Percentiles rank a stretch among this genome's conserved stretches.
Evolutionary conservation across 2,329 filamentous ascomycete genomes (phyloP).

Genomic region (Coniochaeta sp.): DNA sequence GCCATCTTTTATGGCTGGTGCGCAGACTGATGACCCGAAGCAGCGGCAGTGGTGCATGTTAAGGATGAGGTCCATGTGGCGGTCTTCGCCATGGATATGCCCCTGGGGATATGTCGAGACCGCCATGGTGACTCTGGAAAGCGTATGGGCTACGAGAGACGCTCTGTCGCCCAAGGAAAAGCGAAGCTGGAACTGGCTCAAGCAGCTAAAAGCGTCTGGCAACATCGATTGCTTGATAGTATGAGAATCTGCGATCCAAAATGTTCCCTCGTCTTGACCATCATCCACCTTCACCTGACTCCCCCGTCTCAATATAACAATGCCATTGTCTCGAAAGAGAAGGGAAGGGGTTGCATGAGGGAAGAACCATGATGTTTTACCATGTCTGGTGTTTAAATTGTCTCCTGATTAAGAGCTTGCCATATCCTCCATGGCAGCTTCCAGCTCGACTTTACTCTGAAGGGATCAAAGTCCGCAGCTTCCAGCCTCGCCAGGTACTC

Average conservation of each 20-base stretch:
- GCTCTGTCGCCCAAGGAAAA: slow-evolving; percentile 12
- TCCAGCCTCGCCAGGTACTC: slow-evolving; percentile 76
- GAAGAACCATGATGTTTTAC: too few species aligned
- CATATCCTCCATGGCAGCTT: slow-evolving; percentile 73
- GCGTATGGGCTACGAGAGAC: slow-evolving; percentile 33
- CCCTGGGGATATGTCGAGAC: slow-evolving; percentile 44
- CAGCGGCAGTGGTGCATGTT: slow-evolving; percentile 42
- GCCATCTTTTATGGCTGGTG: slow-evolving; percentile 50
- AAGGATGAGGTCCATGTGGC: slow-evolving; percentile 24
- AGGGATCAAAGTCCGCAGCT: slow-evolving; percentile 77
- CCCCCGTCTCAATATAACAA: too few species aligned
- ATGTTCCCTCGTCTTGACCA: too few species aligned
- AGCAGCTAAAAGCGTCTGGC: slow-evolving; percentile 31
- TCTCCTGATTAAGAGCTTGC: slow-evolving; percentile 41
- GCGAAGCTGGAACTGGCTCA: slow-evolving; percentile 31
- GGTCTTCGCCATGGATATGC: slow-evolving; percentile 29
- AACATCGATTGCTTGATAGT: slow-evolving; percentile 12
- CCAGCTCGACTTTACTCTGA: slow-evolving; percentile 64
- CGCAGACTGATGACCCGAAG: slow-evolving; percentile 35
- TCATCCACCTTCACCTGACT: too few species aligned
- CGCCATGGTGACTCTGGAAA: slow-evolving; percentile 35
- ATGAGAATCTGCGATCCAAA: neutral
- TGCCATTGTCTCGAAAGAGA: too few species aligned
- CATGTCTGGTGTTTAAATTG: slow-evolving; percentile 27
- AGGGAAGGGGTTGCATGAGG: too few species aligned